Conservation (phyloP, 331 rosid genomes). For the Stylosanthes scabra region DNA sequence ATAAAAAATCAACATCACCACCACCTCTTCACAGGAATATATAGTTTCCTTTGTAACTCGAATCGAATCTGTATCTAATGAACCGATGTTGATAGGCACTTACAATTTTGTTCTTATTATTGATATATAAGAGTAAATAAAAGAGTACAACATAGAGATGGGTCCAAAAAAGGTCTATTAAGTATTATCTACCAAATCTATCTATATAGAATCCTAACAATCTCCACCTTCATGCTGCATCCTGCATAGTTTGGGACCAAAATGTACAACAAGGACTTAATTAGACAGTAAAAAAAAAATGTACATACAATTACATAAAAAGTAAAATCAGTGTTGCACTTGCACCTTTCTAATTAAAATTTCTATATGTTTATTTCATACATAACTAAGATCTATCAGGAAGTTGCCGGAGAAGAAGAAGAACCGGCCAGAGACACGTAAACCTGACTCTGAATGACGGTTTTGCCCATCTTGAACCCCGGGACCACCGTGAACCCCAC, state of each 20-base stretch:
- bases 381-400: constrained; percentile 26
- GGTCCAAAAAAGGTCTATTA: background rate
- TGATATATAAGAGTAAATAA: too few species aligned
- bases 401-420: constrained; percentile 40
- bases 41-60: background rate
- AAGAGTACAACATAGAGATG: background rate
- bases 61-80: background rate
- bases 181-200: background rate
- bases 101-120: background rate
- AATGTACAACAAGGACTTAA: background rate
- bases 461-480: constrained; percentile 79
- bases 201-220: too few species aligned
- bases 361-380: constrained; percentile 4
- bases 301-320: constrained; percentile 19
- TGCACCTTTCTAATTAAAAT: background rate
- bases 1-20: too few species aligned
- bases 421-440: constrained; percentile 62
- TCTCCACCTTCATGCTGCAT: too few species aligned
- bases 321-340: background rate
- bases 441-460: constrained; percentile 83
- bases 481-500: constrained; percentile 91
- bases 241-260: too few species aligned
- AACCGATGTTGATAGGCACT: background rate
- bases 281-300: too few species aligned
- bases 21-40: background rate